A percentile compares a stretch with the other conserved stretches of the same genome.
Conservation (phyloP, 2,329 filamentous ascomycete genomes). For the Colletotrichum tanaceti region DNA sequence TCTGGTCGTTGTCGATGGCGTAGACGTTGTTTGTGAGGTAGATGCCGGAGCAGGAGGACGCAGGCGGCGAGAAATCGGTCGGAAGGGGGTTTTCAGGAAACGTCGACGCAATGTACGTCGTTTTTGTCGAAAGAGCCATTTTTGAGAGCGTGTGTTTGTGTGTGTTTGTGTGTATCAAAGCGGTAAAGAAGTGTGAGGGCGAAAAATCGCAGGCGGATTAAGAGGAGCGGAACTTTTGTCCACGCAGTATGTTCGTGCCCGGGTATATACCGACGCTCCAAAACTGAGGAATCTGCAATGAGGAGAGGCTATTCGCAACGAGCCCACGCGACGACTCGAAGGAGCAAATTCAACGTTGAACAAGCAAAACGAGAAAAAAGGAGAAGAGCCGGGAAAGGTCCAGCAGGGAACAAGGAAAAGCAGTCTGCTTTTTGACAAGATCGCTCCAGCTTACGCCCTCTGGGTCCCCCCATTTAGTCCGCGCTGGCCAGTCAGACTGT, state of each 20-base stretch:
- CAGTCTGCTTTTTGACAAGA: slow-evolving; percentile 8
- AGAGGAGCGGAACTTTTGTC: background rate
- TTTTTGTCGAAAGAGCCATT: slow-evolving; percentile 27
- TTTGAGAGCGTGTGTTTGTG: background rate
- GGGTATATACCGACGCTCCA: background rate
- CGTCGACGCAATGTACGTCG: slow-evolving; percentile 31
- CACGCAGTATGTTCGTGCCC: background rate
- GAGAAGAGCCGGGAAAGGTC: background rate
- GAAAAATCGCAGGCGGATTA: too few species aligned
- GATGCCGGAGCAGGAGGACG: slow-evolving; percentile 39
- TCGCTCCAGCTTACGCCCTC: slow-evolving; percentile 10
- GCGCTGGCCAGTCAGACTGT: slow-evolving; percentile 1
- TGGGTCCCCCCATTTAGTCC: background rate
- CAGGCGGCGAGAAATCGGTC: slow-evolving; percentile 42
- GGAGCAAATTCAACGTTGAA: too few species aligned
- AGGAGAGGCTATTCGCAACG: slow-evolving; percentile 12
- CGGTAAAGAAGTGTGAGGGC: background rate
- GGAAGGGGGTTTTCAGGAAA: slow-evolving; percentile 43
- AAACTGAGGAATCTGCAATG: background rate
- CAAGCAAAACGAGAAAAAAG: background rate
- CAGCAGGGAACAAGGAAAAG: slow-evolving; percentile 3
- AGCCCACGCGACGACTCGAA: background rate
- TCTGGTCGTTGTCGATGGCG: slow-evolving; percentile 41
- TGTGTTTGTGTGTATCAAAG: background rate
- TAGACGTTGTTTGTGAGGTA: slow-evolving; percentile 39